A percentile compares a stretch with the other conserved stretches of the same genome.
Conservation (phyloP, 2,329 filamentous ascomycete genomes). For the Ceratocystis eucalypticola region DNA sequence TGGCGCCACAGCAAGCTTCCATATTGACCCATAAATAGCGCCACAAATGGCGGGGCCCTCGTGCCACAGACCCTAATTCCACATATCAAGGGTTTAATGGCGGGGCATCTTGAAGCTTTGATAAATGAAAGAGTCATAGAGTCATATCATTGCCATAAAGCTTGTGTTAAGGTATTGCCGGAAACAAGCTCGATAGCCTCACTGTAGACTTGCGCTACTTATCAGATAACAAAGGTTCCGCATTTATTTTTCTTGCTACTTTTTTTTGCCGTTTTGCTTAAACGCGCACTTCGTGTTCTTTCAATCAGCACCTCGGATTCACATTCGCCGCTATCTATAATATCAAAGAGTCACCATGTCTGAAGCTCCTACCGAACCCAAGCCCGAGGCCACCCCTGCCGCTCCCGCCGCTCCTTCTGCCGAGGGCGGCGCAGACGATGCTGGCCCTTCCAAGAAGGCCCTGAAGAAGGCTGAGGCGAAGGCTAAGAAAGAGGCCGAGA, state of each 20-base stretch:
- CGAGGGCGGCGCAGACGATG: slow-evolving; percentile 20
- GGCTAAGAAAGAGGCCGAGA: slow-evolving; percentile 76
- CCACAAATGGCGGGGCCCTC: slow-evolving; percentile 6
- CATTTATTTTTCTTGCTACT: not conserved
- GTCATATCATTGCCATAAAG: slow-evolving; percentile 1
- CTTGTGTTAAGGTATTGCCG: not conserved
- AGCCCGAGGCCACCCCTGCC: slow-evolving; percentile 13
- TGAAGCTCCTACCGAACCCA: slow-evolving; percentile 26
- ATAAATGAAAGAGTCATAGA: slow-evolving; percentile 9
- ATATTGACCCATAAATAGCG: not conserved
- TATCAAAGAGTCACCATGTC: slow-evolving; percentile 23
- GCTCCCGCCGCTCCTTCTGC: slow-evolving; percentile 2
- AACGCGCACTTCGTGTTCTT: not conserved
- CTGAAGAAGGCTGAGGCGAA: slow-evolving; percentile 75
- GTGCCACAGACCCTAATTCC: not conserved
- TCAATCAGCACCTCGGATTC: not conserved
- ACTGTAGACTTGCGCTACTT: slow-evolving; percentile 2
- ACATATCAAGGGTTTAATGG: slow-evolving; percentile 13
- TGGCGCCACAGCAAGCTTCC: not conserved
- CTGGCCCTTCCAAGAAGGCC: slow-evolving; percentile 57
- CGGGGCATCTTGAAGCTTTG: slow-evolving; percentile 2
- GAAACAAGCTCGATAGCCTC: not conserved
- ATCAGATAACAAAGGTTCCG: not conserved
- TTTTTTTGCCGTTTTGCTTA: not conserved
- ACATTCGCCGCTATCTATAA: not conserved